A percentile compares a stretch with the other conserved stretches of the same genome.
These are phyloP conservation scores for Geranomyces variabilis DNA, from an alignment of 192 early-diverging fungal genomes.

Conservation along the genomic window DNA sequence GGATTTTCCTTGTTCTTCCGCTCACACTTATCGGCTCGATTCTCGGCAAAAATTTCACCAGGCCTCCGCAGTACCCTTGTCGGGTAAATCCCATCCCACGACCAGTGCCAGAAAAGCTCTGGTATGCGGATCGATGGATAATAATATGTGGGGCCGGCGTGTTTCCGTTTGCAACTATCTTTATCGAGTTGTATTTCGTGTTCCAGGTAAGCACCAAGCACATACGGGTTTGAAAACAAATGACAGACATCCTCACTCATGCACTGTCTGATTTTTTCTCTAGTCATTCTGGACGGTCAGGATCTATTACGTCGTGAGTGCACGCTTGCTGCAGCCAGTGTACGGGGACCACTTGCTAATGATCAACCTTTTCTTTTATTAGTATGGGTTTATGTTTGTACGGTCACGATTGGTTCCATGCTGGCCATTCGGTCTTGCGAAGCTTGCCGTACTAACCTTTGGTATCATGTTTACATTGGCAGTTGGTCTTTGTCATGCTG, in stretches of 20 bases:
- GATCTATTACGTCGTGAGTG: conserved; percentile 78
- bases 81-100: conserved; percentile 93
- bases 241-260: not conserved
- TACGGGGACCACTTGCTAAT: not conserved
- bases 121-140: conserved; percentile 70
- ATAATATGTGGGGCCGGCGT: conserved; percentile 82
- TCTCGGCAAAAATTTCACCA: conserved; percentile 66
- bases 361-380: not conserved
- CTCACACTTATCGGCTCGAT: conserved; percentile 81
- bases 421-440: too few species aligned
- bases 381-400: conserved; percentile 74
- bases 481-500: conserved; percentile 82
- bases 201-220: conserved; percentile 50
- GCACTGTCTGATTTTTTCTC: not conserved
- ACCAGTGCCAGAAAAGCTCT: conserved; percentile 86
- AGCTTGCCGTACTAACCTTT: conserved; percentile 16
- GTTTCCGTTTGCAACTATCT: conserved; percentile 90
- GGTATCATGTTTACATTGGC: not conserved
- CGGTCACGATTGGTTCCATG: too few species aligned
- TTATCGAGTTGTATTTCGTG: conserved; percentile 97
- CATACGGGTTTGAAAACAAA: not conserved
- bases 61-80: conserved; percentile 69
- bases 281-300: conserved; percentile 89
- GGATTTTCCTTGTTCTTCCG: conserved; percentile 82
- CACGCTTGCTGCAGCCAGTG: not conserved